Evolutionary conservation across 768 basidiomycete genomes (phyloP).

Genomic region (Ramaria rubella): DNA sequence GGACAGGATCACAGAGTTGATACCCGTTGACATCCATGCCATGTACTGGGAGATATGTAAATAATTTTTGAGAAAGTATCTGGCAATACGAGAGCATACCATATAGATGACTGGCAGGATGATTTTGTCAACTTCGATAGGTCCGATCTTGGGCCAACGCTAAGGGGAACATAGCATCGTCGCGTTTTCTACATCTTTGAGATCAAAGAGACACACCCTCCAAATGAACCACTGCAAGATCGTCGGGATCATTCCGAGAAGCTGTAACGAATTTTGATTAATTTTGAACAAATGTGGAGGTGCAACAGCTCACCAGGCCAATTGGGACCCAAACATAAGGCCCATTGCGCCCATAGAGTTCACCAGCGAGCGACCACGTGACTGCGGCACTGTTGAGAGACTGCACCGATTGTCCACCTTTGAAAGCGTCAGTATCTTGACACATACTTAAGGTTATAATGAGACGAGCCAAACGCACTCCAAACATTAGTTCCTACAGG

Average conservation of each 20-base stretch:
- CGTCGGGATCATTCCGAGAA: conserved; percentile 49
- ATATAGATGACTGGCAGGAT: conserved; percentile 53
- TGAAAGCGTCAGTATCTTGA: background rate
- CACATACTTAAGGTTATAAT: background rate
- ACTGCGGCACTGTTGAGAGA: conserved; percentile 51
- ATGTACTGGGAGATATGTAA: conserved; percentile 29
- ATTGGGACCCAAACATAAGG: conserved; percentile 54
- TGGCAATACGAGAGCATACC: too few relatives aligned
- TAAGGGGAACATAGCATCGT: conserved; percentile 17
- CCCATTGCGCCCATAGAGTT: conserved; percentile 47
- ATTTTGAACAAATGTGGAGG: background rate
- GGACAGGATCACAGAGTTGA: conserved; percentile 45
- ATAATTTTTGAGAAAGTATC: background rate
- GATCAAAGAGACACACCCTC: conserved; percentile 33
- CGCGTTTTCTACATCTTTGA: background rate
- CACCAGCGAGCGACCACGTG: conserved; percentile 58
- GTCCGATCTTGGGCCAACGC: conserved; percentile 51
- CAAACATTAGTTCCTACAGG: conserved; percentile 56
- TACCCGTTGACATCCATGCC: conserved; percentile 35
- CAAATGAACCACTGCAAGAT: conserved; percentile 47
- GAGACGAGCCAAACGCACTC: conserved; percentile 17
- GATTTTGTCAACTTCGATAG: conserved; percentile 41
- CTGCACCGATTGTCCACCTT: conserved; percentile 46
- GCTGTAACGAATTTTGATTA: background rate
- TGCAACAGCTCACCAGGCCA: conserved; percentile 25